Evolutionary conservation across 1,284 basidiomycete species (phyloP).

Genomic region (Tranzscheliella williamsii): DNA sequence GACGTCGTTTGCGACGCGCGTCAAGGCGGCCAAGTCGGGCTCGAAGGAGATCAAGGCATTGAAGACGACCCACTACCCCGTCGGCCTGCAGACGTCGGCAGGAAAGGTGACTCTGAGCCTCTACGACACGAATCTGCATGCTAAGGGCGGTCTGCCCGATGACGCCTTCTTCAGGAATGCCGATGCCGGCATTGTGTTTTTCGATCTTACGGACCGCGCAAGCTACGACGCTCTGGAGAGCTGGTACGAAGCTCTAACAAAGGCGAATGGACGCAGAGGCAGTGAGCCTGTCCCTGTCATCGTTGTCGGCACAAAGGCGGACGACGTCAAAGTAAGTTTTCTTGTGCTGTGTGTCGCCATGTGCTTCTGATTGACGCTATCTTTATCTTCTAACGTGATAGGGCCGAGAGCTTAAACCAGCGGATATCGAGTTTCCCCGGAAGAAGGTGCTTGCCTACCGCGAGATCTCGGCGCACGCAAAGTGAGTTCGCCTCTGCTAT

Average conservation of each 20-base stretch:
- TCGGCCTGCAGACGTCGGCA: slow-evolving; percentile 32
- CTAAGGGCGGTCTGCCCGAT: slow-evolving; percentile 37
- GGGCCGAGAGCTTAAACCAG: slow-evolving; percentile 39
- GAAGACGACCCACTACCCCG: slow-evolving; percentile 32
- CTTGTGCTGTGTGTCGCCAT: neutral
- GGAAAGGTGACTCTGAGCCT: slow-evolving; percentile 31
- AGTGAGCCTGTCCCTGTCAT: slow-evolving; percentile 37
- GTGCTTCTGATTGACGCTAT: neutral
- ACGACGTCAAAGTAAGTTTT: slow-evolving; percentile 34
- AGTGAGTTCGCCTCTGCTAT: slow-evolving; percentile 10
- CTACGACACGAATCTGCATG: slow-evolving; percentile 39
- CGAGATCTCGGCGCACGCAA: slow-evolving; percentile 35
- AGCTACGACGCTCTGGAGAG: slow-evolving; percentile 39
- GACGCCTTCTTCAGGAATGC: slow-evolving; percentile 42
- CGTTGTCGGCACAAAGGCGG: slow-evolving; percentile 35
- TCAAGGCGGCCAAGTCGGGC: slow-evolving; percentile 28
- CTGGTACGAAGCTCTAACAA: slow-evolving; percentile 37
- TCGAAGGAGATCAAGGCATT: slow-evolving; percentile 40
- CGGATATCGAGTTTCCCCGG: slow-evolving; percentile 34
- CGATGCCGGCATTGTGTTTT: slow-evolving; percentile 33
- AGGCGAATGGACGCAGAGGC: slow-evolving; percentile 36
- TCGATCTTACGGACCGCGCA: slow-evolving; percentile 22
- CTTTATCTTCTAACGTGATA: too few relatives aligned
- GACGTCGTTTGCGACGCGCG: slow-evolving; percentile 37
- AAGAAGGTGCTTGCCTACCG: slow-evolving; percentile 41